These are phyloP conservation scores for Pyrenophora graminea DNA, from an alignment of 2,329 filamentous ascomycete species.

Conservation along the genomic window DNA sequence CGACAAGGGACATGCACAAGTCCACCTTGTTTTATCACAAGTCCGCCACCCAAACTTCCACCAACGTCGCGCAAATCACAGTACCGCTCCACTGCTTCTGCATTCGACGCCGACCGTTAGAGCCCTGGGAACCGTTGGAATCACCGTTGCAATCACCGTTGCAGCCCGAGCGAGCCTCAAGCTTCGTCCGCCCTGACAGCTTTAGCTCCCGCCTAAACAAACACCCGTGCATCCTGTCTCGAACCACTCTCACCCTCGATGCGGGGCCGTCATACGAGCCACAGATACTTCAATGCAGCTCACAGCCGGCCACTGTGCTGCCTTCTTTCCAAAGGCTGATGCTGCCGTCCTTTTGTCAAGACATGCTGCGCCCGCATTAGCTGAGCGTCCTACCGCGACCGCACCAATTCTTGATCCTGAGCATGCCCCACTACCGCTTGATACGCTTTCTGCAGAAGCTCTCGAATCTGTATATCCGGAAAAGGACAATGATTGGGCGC, in stretches of 20 bases:
- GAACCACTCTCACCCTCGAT: constrained; percentile 4
- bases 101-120: too few species aligned
- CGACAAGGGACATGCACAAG: background rate
- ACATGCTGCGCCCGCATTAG: constrained; percentile 19
- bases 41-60: background rate
- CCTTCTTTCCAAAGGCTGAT: constrained; percentile 37
- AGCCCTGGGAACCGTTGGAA: background rate
- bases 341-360: constrained; percentile 29
- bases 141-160: background rate
- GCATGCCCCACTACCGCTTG: constrained; percentile 23
- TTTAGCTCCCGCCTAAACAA: constrained; percentile 2
- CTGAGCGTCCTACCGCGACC: constrained; percentile 24
- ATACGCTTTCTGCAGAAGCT: constrained; percentile 20
- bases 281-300: constrained; percentile 16
- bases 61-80: background rate
- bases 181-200: constrained; percentile 6
- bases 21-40: background rate
- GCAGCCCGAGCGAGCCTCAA: background rate
- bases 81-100: background rate
- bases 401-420: constrained; percentile 31
- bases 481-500: constrained; percentile 18
- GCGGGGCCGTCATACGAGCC: background rate
- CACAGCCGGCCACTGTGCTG: constrained; percentile 11
- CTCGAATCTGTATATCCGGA: constrained; percentile 24
- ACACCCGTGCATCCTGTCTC: background rate